Base-by-base conservation (phyloP, 2,329 filamentous ascomycete species). In the Emmonsiellopsis sp. region DNA sequence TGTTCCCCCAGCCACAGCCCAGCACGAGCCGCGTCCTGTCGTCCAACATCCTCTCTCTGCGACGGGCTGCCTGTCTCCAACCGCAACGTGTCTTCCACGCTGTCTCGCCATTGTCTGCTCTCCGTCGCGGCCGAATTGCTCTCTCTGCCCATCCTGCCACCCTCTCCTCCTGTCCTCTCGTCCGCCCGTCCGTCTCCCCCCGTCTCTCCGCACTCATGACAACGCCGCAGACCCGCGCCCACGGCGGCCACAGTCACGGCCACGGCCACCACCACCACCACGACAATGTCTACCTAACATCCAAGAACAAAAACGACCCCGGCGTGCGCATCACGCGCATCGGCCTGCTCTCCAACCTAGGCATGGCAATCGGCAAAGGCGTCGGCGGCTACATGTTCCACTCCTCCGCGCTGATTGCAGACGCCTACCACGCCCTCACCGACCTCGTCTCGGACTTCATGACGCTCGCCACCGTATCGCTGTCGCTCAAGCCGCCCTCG, bases 381-480 rank as follows among this genome's bases (percentile, higher is more conserved):
- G 77, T 91, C 31, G 93, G 93, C 55, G 93, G 93, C 62, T 95
- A 93, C 74, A 76, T 86, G 60, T 97, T 98, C 78, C 91, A 96
- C 71, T 96, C 91, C 44, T 90, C 96, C 73, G 86, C 89, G 55
- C 87, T 95, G 78, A 78, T 91, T 55, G 91, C 93, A 66, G 93
- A 98, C 70, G 93, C 89, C 53, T 92, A 95, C 75, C 93, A 98
- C 74, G 92, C 90, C 64, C 79, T 97, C 61, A 95, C 92, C 48
- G 93, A 98, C 71, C 81, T 98, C 54, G 89, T 95, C 56, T 96
- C 91, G 51, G 93, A 98, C 70, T 80, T 98, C 62, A 83, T 96
- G 69, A 98, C 93, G 0, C 80, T 98, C 16, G 88, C 89, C 13
- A 98, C 93, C 8, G 91, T 98, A 46, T 92, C 91, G 16, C 95